Evolutionary conservation across 331 rosid species (phyloP).

Genomic region (Acacia concinna): DNA sequence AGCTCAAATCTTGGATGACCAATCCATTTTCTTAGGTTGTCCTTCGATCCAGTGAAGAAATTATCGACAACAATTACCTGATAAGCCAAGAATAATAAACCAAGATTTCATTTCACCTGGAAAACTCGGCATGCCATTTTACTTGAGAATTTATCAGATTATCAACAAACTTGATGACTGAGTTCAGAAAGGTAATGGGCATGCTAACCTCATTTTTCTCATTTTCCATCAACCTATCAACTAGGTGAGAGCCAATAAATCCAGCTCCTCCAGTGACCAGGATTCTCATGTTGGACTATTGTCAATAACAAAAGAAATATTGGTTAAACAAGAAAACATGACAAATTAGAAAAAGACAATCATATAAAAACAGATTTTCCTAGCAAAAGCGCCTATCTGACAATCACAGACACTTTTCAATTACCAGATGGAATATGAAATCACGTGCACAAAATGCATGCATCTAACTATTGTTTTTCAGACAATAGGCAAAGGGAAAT

Average conservation of each 20-base stretch:
- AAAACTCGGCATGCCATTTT: neutral
- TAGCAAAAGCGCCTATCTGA: neutral
- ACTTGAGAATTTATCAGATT: neutral
- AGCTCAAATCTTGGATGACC: constrained; percentile 96
- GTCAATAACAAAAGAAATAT: constrained; percentile 19
- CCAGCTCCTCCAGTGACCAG: constrained; percentile 99
- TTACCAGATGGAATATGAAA: neutral
- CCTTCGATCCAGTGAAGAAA: constrained; percentile 95
- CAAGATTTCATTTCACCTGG: neutral
- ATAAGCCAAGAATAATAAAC: constrained; percentile 13
- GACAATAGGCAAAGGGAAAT: neutral
- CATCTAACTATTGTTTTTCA: neutral
- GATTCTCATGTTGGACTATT: constrained; percentile 93
- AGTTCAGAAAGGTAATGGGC: neutral
- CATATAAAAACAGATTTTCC: neutral
- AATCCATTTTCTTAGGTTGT: constrained; percentile 87
- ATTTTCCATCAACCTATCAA: constrained; percentile 84
- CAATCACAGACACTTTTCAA: neutral
- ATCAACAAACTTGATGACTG: constrained; percentile 22
- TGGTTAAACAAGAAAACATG: neutral
- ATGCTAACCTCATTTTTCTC: constrained; percentile 78
- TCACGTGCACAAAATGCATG: neutral
- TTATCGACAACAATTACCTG: constrained; percentile 92
- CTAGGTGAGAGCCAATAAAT: constrained; percentile 93
- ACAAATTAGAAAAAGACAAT: neutral